Evolutionary conservation across 768 basidiomycete genomes (phyloP).

Genomic region (Russula abietina): DNA sequence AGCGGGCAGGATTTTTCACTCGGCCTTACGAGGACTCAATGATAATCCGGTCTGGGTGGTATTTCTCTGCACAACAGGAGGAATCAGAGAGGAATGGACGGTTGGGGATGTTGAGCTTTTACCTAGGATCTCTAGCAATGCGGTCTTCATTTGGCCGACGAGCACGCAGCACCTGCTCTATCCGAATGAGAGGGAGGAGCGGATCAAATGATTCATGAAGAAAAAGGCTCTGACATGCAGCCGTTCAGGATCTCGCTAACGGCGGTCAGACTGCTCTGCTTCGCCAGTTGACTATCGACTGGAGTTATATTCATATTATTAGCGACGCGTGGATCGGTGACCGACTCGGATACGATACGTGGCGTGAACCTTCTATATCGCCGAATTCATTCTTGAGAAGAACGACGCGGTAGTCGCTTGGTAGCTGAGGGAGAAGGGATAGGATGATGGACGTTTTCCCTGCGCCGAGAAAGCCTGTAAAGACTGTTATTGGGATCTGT

Average conservation of each 20-base stretch:
- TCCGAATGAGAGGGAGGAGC: background rate
- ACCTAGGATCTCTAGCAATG: slow-evolving; percentile 84
- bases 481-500: slow-evolving; percentile 82
- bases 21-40: slow-evolving; percentile 84
- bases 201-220: background rate
- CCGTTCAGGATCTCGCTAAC: slow-evolving; percentile 94
- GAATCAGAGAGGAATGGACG: background rate
- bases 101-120: slow-evolving; percentile 16
- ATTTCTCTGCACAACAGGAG: slow-evolving; percentile 61
- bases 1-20: background rate
- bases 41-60: slow-evolving; percentile 82
- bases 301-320: background rate
- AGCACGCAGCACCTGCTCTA: slow-evolving; percentile 81
- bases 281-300: slow-evolving; percentile 90
- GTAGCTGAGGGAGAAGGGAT: slow-evolving; percentile 73
- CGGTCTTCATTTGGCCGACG: slow-evolving; percentile 91
- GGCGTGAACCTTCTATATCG: slow-evolving; percentile 68
- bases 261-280: slow-evolving; percentile 74
- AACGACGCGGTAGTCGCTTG: slow-evolving; percentile 81
- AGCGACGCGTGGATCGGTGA: background rate
- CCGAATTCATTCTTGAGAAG: slow-evolving; percentile 96
- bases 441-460: slow-evolving; percentile 81
- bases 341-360: too few species aligned
- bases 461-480: slow-evolving; percentile 89
- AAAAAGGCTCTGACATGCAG: slow-evolving; percentile 65